These are phyloP conservation scores for Tubosaeta sp. DNA, from an alignment of 768 basidiomycete genomes.

Conservation along the genomic window DNA sequence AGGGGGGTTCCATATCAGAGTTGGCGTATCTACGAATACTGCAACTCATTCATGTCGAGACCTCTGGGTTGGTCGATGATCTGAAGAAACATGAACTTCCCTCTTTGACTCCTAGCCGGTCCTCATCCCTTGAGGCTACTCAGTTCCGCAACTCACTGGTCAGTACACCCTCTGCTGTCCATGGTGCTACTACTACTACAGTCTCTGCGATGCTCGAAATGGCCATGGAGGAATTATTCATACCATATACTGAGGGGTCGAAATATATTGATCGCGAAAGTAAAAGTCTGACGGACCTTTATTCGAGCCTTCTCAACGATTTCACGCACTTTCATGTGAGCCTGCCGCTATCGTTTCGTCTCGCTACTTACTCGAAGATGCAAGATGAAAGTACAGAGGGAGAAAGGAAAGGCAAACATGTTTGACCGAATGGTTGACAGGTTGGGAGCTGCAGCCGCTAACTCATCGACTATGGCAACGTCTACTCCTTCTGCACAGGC, in stretches of 20 bases:
- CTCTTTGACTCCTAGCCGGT: constrained; percentile 52
- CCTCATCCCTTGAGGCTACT: constrained; percentile 53
- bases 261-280: constrained; percentile 91
- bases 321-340: constrained; percentile 90
- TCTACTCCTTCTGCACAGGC: constrained; percentile 78
- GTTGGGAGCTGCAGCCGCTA: constrained; percentile 70
- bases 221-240: constrained; percentile 93
- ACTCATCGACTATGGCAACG: constrained; percentile 52
- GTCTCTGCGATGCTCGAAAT: constrained; percentile 87
- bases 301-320: constrained; percentile 59
- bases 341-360: neutral
- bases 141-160: constrained; percentile 58
- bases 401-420: constrained; percentile 61
- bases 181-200: constrained; percentile 41
- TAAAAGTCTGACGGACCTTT: constrained; percentile 76
- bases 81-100: constrained; percentile 88
- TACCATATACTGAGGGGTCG: constrained; percentile 88
- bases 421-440: constrained; percentile 92
- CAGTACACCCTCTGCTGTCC: constrained; percentile 37
- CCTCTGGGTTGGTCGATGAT: constrained; percentile 79
- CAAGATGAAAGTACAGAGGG: constrained; percentile 57
- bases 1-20: constrained; percentile 72
- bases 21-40: constrained; percentile 88
- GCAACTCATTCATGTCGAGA: constrained; percentile 80
- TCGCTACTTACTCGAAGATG: constrained; percentile 3